Percentiles rank a stretch among this genome's conserved stretches.
These are phyloP conservation scores for Candida krabiensis DNA, from an alignment of 805 yeast species.

Conservation along the genomic window DNA sequence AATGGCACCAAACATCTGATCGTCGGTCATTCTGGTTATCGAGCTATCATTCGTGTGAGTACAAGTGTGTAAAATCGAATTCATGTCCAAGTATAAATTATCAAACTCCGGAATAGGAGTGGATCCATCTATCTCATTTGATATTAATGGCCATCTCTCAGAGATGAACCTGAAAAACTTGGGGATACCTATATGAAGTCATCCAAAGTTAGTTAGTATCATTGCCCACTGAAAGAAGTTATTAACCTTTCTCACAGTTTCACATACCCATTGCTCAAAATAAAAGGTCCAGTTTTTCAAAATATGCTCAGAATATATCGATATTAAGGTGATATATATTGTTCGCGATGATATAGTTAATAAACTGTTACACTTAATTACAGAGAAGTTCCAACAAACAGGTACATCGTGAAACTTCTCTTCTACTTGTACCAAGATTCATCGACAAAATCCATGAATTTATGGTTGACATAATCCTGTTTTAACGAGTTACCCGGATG, in stretches of 20 bases:
- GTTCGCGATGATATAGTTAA: no score
- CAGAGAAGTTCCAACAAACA: no score
- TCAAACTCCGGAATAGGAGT: slow-evolving; percentile 90
- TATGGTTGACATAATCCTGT: no score
- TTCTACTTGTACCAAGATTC: no score
- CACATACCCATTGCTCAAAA: not conserved
- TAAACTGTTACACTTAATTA: no score
- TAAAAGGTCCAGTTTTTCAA: not conserved
- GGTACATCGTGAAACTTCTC: no score
- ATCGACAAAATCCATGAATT: no score
- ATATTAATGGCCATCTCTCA: slow-evolving; percentile 97
- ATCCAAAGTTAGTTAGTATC: not conserved
- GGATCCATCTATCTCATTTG: slow-evolving; percentile 73
- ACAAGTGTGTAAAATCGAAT: slow-evolving; percentile 90
- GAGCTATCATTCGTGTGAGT: slow-evolving; percentile 79
- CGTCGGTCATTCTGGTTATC: slow-evolving; percentile 71
- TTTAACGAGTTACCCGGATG: no score
- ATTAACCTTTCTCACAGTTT: not conserved
- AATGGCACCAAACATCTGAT: slow-evolving; percentile 88
- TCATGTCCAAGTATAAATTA: slow-evolving; percentile 94
- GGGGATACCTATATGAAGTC: slow-evolving; percentile 74
- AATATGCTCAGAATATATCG: no score
- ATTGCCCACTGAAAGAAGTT: not conserved
- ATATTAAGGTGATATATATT: no score
- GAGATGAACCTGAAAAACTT: slow-evolving; percentile 95